Evolutionary conservation across 2,329 filamentous ascomycete genomes (phyloP).

Genomic region (Aureobasidium sp.): DNA sequence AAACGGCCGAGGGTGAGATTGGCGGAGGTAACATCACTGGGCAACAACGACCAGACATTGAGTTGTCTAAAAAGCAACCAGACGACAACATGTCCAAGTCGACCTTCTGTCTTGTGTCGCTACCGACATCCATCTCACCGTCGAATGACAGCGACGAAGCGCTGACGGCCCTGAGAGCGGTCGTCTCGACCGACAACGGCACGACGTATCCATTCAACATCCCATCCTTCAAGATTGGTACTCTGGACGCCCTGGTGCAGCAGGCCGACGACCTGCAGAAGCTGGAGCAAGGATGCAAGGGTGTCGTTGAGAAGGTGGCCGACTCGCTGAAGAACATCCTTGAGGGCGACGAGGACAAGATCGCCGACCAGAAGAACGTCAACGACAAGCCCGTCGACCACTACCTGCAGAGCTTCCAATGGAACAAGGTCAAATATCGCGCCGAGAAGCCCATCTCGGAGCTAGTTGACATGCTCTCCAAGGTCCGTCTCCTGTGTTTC

Average conservation of each 20-base stretch:
- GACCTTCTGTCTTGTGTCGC: conserved; percentile 82
- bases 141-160: conserved; percentile 76
- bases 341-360: conserved; percentile 75
- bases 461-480: conserved; percentile 79
- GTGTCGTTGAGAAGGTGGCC: conserved; percentile 78
- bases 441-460: conserved; percentile 85
- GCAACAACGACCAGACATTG: conserved; percentile 1
- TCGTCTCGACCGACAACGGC: conserved; percentile 67
- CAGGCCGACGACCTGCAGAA: conserved; percentile 93
- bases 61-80: not conserved
- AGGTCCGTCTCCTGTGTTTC: conserved; percentile 45
- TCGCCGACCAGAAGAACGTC: conserved; percentile 81
- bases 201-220: conserved; percentile 71
- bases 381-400: conserved; percentile 96
- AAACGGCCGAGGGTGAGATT: conserved; percentile 4
- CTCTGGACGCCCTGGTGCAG: conserved; percentile 87
- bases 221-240: conserved; percentile 96
- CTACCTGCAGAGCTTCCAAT: conserved; percentile 81
- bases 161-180: conserved; percentile 65
- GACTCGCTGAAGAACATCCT: conserved; percentile 79
- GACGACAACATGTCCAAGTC: conserved; percentile 35
- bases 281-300: conserved; percentile 71
- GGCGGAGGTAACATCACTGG: conserved; percentile 8
- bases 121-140: conserved; percentile 80
- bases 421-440: conserved; percentile 98